Evolutionary conservation across 192 early-diverging fungal species (phyloP), one percentile per base, ranked within the genome.

Genomic region (Spizellomyces punctatus): DNA sequence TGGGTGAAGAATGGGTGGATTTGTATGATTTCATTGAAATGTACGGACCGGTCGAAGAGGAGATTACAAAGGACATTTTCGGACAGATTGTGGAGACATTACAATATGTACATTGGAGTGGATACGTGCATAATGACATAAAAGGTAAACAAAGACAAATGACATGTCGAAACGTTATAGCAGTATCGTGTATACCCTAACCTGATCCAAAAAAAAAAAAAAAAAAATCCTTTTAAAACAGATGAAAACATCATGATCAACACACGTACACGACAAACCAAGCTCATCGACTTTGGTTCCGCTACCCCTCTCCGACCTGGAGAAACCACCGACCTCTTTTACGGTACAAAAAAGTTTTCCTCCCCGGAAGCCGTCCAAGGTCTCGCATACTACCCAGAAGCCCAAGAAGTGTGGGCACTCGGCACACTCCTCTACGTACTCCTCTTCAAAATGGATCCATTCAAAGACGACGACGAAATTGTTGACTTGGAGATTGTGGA

Each of bases 181-280:
- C 36, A 19, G 14, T 42, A 16, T 42, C 22, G 5, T 61, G 7
- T 56, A 7, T 56, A 6, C 22, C n/a, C n/a, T n/a, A 56, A 7
- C 54, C 7, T 42, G 59, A 16, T 61, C 6, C 22, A 42, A 41
- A 65, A 65, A 65, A 16, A 27, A 19, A 41, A 19, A 27, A 19
- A 58, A 16, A 19, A 5, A 14, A 19, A n/a, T 49, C 58, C 21
- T 60, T 36, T 14, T 12, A 41, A 27, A 10, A 8, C 73, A 87
- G 85, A 87, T 62, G 85, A 87, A 61, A 87, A 87, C 74, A 79
- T 87, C 52, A 61, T 87, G 65, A 87, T 87, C 46, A 72, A 87
- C 74, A 74, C 59, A 16, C 45, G 74, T 46, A 83, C 85, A 9
- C 74, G 63, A 41, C 64, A 76, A 54, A 79, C 78, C 57, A 87